Conservation (phyloP, 768 basidiomycete species). For the Clavaria fumosa region DNA sequence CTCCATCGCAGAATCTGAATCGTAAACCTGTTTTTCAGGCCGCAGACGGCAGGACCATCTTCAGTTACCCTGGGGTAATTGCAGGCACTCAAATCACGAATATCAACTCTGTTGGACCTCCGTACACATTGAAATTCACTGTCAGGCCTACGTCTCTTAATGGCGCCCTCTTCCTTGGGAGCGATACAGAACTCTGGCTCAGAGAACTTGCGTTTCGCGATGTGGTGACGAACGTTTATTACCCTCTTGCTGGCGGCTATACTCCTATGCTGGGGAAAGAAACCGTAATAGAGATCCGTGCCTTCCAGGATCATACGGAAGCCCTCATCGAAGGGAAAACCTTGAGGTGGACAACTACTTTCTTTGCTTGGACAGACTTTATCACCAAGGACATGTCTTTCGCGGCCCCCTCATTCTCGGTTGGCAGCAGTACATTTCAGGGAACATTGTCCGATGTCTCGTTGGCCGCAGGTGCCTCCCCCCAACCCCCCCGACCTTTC, state of each 20-base stretch:
- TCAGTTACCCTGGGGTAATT: conserved; percentile 12
- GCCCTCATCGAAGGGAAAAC: conserved; percentile 17
- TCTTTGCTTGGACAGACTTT: conserved; percentile 27
- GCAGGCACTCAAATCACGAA: conserved; percentile 15
- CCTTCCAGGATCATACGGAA: conserved; percentile 22
- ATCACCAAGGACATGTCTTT: conserved; percentile 28
- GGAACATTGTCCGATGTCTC: conserved; percentile 2
- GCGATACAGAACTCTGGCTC: conserved; percentile 21
- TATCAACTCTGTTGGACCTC: conserved; percentile 26
- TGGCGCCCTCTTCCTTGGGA: conserved; percentile 21
- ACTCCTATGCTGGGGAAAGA: conserved; percentile 16
- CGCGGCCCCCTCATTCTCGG: conserved; percentile 23
- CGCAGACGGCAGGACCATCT: conserved; percentile 17
- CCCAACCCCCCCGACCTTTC: too few species aligned
- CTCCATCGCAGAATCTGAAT: conserved; percentile 30
- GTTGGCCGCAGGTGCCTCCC: conserved; percentile 2
- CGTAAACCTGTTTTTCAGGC: conserved; percentile 22
- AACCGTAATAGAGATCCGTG: conserved; percentile 24
- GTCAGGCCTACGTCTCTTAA: conserved; percentile 18
- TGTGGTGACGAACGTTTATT: conserved; percentile 19
- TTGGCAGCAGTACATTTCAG: conserved; percentile 22
- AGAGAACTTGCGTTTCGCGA: conserved; percentile 26
- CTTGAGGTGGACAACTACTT: conserved; percentile 21
- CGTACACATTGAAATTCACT: conserved; percentile 26
- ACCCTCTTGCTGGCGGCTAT: conserved; percentile 17